These are phyloP conservation scores for Quercus engelmannii DNA, from an alignment of 306 rosid species.

Conservation along the genomic window DNA sequence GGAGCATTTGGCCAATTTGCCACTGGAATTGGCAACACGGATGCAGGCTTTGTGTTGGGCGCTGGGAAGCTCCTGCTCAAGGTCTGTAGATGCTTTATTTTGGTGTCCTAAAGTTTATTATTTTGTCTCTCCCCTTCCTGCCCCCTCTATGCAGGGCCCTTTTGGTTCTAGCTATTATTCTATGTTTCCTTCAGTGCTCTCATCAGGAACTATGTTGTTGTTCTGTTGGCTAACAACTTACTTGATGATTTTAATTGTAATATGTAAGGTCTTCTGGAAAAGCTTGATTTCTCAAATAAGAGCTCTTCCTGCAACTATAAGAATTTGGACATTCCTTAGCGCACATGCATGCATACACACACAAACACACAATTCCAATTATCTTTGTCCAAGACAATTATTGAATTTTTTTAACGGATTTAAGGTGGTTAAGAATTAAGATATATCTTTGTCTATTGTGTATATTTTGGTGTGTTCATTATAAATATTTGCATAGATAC, in stretches of 20 bases:
- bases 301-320: too few species aligned
- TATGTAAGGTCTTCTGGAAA: too few species aligned
- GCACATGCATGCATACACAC: too few species aligned
- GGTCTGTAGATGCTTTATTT: slow-evolving; percentile 37
- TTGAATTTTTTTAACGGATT: neutral
- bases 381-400: neutral
- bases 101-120: neutral
- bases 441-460: neutral
- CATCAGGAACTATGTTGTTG: neutral
- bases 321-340: too few species aligned
- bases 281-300: neutral
- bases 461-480: neutral
- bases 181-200: neutral
- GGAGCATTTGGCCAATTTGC: slow-evolving; percentile 99
- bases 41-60: slow-evolving; percentile 91
- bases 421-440: neutral
- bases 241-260: neutral
- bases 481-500: neutral
- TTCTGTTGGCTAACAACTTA: neutral
- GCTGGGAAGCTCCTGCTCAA: slow-evolving; percentile 87
- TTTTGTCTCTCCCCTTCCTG: neutral
- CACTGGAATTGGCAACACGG: slow-evolving; percentile 93
- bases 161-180: neutral
- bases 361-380: too few species aligned
- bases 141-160: too few species aligned